Percentiles rank a stretch among this genome's conserved stretches.
phyloP scores from a whole-genome alignment of 768 basidiomycete species.

The Pholiota conissans region DNA sequence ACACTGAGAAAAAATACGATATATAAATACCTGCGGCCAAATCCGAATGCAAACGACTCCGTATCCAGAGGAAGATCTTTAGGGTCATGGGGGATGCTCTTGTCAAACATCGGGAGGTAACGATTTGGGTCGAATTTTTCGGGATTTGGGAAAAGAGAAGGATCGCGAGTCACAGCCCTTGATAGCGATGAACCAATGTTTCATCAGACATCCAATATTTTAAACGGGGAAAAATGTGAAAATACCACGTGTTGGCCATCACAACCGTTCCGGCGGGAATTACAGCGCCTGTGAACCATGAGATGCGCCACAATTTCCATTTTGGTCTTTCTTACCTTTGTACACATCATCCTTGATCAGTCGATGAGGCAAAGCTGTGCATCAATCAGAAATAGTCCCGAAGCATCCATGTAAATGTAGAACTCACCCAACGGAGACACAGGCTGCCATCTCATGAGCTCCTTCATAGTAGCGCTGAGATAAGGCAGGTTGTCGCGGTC shows the following conservation, averaged over 20 bases:
- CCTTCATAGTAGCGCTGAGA: slow-evolving; percentile 33
- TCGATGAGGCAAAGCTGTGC: slow-evolving; percentile 13
- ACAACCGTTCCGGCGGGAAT: slow-evolving; percentile 36
- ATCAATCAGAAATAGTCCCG: neutral
- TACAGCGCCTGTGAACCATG: slow-evolving; percentile 20
- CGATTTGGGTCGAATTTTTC: slow-evolving; percentile 26
- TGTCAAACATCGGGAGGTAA: slow-evolving; percentile 23
- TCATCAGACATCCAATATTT: neutral
- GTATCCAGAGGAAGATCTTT: slow-evolving; percentile 19
- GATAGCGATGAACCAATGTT: neutral
- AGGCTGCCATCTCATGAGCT: slow-evolving; percentile 33
- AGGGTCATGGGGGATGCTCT: slow-evolving; percentile 18
- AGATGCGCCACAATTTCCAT: slow-evolving; percentile 8
- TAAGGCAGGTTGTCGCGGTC: slow-evolving; percentile 34
- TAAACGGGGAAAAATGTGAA: neutral
- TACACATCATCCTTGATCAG: slow-evolving; percentile 19
- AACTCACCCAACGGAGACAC: slow-evolving; percentile 31
- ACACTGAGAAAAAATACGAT: neutral
- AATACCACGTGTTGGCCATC: slow-evolving; percentile 28
- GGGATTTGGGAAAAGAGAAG: slow-evolving; percentile 21
- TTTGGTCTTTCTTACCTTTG: slow-evolving; percentile 5
- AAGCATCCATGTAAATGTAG: neutral
- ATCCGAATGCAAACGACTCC: slow-evolving; percentile 24
- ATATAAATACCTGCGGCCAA: slow-evolving; percentile 21
- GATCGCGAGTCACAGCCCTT: slow-evolving; percentile 26